Percentiles rank a stretch among this genome's conserved stretches.
Conservation (phyloP, 805 yeast species). For the Wickerhamiella kurtzmanii region DNA sequence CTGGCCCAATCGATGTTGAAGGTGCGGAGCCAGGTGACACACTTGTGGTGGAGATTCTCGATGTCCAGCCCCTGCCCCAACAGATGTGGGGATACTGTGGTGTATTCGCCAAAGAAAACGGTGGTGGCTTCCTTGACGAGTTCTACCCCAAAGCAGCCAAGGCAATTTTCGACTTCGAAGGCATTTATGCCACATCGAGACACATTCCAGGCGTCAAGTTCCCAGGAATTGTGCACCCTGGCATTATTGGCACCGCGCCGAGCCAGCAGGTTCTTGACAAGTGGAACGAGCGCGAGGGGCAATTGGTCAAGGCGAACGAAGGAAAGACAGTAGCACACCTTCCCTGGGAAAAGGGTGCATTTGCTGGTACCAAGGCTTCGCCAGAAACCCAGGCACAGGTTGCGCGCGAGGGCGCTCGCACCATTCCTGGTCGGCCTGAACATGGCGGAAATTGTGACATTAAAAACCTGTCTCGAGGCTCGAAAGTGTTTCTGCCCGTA, state of each 20-base stretch:
- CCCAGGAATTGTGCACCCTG: not conserved
- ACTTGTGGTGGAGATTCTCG: not conserved
- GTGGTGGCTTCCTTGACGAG: not conserved
- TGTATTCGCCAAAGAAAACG: not conserved
- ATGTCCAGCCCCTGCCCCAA: not conserved
- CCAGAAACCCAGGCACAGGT: not conserved
- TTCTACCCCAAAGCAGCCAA: not conserved
- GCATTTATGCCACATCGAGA: not conserved
- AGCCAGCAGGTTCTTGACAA: not conserved
- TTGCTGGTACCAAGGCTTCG: not conserved
- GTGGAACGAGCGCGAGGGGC: not conserved
- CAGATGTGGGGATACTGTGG: not conserved
- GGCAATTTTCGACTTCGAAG: not conserved
- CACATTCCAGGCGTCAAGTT: not conserved
- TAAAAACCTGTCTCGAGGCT: not conserved
- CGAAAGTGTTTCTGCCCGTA: not conserved
- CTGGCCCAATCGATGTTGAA: not conserved
- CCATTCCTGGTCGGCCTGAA: not conserved
- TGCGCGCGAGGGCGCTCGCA: not conserved
- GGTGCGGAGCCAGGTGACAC: not conserved
- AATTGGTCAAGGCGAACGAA: not conserved
- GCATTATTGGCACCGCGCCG: not conserved
- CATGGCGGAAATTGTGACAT: not conserved
- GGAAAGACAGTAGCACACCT: not conserved
- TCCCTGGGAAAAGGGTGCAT: not conserved